Conservation (phyloP, 371 early-diverging fungal species). For the Mortierella sp. region DNA sequence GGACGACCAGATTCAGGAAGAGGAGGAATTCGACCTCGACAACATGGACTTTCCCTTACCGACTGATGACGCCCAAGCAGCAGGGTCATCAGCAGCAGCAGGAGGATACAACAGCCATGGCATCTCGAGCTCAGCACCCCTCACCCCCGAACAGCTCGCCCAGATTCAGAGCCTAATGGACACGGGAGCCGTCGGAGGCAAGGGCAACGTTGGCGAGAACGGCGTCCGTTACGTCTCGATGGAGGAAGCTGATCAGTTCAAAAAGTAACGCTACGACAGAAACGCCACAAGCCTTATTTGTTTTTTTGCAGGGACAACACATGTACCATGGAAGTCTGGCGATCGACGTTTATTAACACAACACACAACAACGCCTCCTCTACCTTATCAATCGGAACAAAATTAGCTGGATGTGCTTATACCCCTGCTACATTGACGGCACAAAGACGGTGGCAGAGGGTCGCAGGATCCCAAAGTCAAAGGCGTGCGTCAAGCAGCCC, state of each 20-base stretch:
- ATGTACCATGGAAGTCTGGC: not conserved
- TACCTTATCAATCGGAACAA: not conserved
- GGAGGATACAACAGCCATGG: conserved; percentile 14
- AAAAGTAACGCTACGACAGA: conserved; percentile 46
- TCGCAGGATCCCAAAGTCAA: conserved; percentile 64
- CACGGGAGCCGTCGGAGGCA: conserved; percentile 36
- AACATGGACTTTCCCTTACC: conserved; percentile 80
- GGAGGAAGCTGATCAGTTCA: conserved; percentile 53
- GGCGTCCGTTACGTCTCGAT: conserved; percentile 46
- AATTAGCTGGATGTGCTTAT: conserved; percentile 73
- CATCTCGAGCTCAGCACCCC: conserved; percentile 22
- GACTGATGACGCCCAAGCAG: conserved; percentile 44
- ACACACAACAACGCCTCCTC: not conserved
- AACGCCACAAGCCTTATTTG: too few species aligned
- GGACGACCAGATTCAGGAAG: conserved; percentile 27
- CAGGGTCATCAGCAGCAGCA: conserved; percentile 22
- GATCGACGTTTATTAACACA: not conserved
- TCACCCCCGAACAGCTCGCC: conserved; percentile 42
- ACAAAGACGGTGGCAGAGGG: conserved; percentile 65
- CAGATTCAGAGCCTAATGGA: conserved; percentile 50
- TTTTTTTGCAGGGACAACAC: not conserved
- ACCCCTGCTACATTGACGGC: conserved; percentile 78
- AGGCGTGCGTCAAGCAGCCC: conserved; percentile 66
- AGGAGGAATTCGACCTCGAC: conserved; percentile 69
- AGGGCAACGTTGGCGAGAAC: conserved; percentile 26